These are phyloP conservation scores for Pelargonium australe DNA, from an alignment of 441 rosid genomes.

Conservation along the genomic window DNA sequence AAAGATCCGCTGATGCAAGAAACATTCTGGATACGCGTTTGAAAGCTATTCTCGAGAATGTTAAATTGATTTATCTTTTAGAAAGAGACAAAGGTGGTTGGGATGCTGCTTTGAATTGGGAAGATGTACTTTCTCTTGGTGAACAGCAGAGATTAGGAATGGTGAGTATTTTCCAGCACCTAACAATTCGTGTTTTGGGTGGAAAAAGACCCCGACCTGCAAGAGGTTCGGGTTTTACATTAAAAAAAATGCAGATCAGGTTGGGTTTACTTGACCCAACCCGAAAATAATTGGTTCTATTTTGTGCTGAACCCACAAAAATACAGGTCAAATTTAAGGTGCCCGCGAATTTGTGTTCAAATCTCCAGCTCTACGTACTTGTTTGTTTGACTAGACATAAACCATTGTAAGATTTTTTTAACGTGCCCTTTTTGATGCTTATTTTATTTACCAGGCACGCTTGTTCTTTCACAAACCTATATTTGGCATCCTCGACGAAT, in stretches of 20 bases:
- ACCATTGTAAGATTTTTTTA: conserved; percentile 3
- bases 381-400: conserved; percentile 9
- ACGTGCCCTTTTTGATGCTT: conserved; percentile 20
- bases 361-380: not conserved
- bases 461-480: conserved; percentile 89
- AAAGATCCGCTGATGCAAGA: conserved; percentile 30
- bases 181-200: not conserved
- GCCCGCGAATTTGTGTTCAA: not conserved
- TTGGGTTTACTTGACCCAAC: no score
- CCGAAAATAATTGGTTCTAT: no score
- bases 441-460: conserved; percentile 58
- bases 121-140: conserved; percentile 89
- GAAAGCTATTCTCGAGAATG: conserved; percentile 77
- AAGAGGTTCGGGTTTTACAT: no score
- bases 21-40: conserved; percentile 50
- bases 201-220: no score
- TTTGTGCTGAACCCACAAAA: no score
- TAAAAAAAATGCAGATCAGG: no score
- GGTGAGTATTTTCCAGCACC: conserved; percentile 41
- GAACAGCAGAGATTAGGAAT: conserved; percentile 98
- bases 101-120: conserved; percentile 86
- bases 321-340: no score
- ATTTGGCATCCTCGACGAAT: conserved; percentile 95
- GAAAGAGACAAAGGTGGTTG: conserved; percentile 85
- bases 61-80: conserved; percentile 74